These are phyloP conservation scores for Neospermospora avenae DNA, from an alignment of 2,329 filamentous ascomycete species.

Conservation along the genomic window DNA sequence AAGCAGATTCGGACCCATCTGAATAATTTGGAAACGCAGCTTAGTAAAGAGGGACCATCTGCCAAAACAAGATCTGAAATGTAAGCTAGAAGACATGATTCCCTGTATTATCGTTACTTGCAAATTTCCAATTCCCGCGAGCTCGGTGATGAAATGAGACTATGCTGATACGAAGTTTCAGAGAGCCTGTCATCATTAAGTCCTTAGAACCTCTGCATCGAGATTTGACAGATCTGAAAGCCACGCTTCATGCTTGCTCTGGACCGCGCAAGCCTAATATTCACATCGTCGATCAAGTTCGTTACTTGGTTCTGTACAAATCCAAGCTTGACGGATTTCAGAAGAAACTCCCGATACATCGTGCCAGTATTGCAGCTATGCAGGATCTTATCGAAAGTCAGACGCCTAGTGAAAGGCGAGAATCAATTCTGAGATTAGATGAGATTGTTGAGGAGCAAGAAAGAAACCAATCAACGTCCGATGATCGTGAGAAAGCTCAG, in stretches of 20 bases:
- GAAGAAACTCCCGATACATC: background rate
- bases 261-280: background rate
- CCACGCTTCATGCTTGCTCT: background rate
- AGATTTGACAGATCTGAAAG: background rate
- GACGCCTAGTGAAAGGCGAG: background rate
- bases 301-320: constrained; percentile 1
- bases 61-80: background rate
- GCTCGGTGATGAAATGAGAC: background rate
- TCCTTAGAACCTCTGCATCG: background rate
- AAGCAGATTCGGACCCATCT: background rate
- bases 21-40: background rate
- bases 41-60: background rate
- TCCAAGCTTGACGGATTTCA: background rate
- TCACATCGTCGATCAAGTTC: background rate
- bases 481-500: background rate
- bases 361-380: background rate
- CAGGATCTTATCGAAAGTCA: background rate
- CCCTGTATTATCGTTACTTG: too few species aligned
- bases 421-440: background rate
- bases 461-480: background rate
- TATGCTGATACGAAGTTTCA: background rate
- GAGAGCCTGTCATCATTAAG: background rate
- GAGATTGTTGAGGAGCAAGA: background rate
- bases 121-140: too few species aligned
- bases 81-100: too few species aligned